Base-by-base conservation (phyloP, 2,329 filamentous ascomycete species). In the Nectriaceae sp. region DNA sequence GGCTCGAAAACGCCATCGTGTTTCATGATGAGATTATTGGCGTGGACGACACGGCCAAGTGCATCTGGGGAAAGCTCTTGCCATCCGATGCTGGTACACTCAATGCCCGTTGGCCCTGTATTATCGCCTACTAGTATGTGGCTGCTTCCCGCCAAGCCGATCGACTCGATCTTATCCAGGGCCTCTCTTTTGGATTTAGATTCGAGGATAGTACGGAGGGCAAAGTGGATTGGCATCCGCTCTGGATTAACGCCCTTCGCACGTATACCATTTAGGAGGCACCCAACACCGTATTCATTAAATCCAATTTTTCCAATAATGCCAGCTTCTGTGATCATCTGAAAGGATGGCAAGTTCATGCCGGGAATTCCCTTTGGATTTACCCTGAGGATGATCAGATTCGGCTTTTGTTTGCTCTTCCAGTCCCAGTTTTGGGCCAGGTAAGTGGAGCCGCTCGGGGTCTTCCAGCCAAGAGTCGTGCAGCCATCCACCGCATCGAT, bases 221-320 rank as follows among this genome's bases (percentile, higher is more conserved):
- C 81, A 15, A 86, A 67, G 61, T 86, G 83, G 26, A 82, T 76
- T 0, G 83, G 82, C 5, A 85, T 55, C 11, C 73, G 74, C 56
- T 81, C 71, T 45, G 26, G 26, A 31, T 31, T 15, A 31, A 83
- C 74, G 3, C 80, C 80, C 13, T 73, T 70, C 3, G 78, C 79
- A 33, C 75, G 73, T 52, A 86, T 82, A 1, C 82, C 83, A 52
- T 86, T 86, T 18, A 86, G 69, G 42, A 77, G 79, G 2, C 77
- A 76, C 0, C 80, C 82, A 0, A 86, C 79, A 3, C 82, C 80
- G 0, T 63, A 59, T 19, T 67, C 69, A 59, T 87, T 87, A 59
- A 85, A 70, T 0, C 83, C 83, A 24, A 86, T 84, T 63, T 87
- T 87, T 11, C 81, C 82, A 22, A 86, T 75, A 36, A 84, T 74